Evolutionary conservation across 306 rosid species (phyloP).

Genomic region (Vigna radiata): DNA sequence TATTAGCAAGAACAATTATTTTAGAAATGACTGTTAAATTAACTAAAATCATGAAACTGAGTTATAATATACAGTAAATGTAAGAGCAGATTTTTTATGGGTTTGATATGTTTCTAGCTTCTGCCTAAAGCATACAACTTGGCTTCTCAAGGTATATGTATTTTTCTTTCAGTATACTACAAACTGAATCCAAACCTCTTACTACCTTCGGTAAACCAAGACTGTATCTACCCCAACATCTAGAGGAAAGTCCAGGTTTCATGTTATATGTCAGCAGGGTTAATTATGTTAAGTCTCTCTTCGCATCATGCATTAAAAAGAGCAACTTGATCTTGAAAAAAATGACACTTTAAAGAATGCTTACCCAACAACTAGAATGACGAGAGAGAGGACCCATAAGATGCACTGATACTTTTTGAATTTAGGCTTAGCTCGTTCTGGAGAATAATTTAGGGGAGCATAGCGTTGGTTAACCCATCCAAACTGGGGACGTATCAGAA

Average conservation of each 20-base stretch:
- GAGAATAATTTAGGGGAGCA: conserved; percentile 48
- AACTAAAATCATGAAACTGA: not conserved
- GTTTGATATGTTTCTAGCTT: conserved; percentile 24
- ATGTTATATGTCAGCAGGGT: conserved; percentile 25
- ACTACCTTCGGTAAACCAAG: not conserved
- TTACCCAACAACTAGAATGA: conserved; percentile 83
- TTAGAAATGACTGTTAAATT: not conserved
- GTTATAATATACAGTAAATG: too few species aligned
- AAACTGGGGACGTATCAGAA: conserved; percentile 93
- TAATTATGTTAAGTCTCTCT: conserved; percentile 2
- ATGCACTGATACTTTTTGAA: conserved; percentile 88
- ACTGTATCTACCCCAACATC: not conserved
- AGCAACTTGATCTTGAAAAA: conserved; percentile 33
- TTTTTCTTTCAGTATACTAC: not conserved
- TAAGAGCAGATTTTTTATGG: not conserved
- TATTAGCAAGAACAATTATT: not conserved
- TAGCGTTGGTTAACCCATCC: conserved; percentile 90
- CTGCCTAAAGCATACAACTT: conserved; percentile 24
- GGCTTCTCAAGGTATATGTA: conserved; percentile 4
- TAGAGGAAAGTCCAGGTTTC: not conserved
- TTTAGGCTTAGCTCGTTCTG: conserved; percentile 58
- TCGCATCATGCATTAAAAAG: not conserved
- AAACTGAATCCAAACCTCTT: conserved; percentile 15
- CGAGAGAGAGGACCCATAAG: conserved; percentile 76
- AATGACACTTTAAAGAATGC: conserved; percentile 34